Percentiles rank a stretch among this genome's conserved stretches.
phyloP scores from a whole-genome alignment of 208 protist species.

The Leishmania tarentolae region DNA sequence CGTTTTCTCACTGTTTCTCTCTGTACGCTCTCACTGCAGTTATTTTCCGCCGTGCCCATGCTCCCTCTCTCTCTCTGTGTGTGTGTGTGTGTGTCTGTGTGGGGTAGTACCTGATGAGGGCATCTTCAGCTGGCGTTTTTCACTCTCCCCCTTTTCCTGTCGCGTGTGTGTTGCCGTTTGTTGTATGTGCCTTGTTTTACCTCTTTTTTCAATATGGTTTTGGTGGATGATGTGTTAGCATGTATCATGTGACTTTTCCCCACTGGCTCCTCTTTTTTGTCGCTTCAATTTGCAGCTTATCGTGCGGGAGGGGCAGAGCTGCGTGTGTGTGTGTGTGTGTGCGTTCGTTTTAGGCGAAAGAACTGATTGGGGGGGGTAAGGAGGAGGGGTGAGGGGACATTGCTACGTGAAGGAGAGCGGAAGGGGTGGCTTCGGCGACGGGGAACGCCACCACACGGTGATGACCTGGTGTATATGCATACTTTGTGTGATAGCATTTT shows the following conservation, averaged over 20 bases:
- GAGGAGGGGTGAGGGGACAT: background rate
- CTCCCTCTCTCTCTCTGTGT: background rate
- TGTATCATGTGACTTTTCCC: background rate
- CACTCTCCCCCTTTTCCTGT: background rate
- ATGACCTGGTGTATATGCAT: background rate
- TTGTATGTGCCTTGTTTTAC: background rate
- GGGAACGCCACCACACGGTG: background rate
- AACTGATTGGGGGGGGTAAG: background rate
- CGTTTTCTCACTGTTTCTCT: background rate
- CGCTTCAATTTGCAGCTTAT: background rate
- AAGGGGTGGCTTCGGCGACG: background rate
- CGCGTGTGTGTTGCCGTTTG: background rate
- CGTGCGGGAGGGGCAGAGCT: background rate
- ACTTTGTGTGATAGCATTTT: background rate
- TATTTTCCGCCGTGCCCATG: background rate
- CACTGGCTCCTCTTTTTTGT: background rate
- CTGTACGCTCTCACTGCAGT: background rate
- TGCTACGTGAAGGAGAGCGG: background rate
- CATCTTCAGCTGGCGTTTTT: background rate
- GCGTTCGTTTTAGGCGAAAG: background rate
- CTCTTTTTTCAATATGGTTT: background rate
- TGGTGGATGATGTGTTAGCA: background rate
- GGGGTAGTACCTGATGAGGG: no score
- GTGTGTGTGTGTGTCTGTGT: background rate
- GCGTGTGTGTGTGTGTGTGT: constrained; percentile 1